A percentile compares a stretch with the other conserved stretches of the same genome.
Conservation (phyloP, 257 asterid species). For the Prunella vulgaris region DNA sequence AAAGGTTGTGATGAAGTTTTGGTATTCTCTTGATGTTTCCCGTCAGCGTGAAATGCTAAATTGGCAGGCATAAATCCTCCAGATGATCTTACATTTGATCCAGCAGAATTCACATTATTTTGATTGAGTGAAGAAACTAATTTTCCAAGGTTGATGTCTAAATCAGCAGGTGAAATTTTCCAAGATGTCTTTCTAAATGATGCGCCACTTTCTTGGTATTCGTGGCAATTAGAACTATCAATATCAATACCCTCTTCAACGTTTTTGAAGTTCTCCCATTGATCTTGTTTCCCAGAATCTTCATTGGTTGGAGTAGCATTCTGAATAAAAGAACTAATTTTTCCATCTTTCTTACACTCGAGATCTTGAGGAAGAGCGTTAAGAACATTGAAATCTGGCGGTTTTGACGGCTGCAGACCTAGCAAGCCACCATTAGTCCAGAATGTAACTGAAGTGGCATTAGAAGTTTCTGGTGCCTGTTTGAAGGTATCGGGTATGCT, state of each 20-base stretch:
- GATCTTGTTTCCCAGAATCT: slow-evolving; percentile 33
- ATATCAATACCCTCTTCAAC: slow-evolving; percentile 26
- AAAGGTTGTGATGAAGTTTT: slow-evolving; percentile 55
- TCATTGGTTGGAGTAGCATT: slow-evolving; percentile 12
- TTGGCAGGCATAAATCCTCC: slow-evolving; percentile 29
- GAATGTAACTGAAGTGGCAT: slow-evolving; percentile 45
- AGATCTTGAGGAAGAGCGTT: slow-evolving; percentile 36
- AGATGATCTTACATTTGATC: slow-evolving; percentile 31
- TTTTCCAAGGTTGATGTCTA: slow-evolving; percentile 54
- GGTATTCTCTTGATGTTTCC: slow-evolving; percentile 34
- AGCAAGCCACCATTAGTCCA: slow-evolving; percentile 99
- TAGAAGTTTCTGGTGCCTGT: slow-evolving; percentile 50
- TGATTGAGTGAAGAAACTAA: slow-evolving; percentile 33
- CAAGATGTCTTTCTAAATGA: slow-evolving; percentile 53
- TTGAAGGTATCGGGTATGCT: slow-evolving; percentile 37
- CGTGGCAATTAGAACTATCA: slow-evolving; percentile 35
- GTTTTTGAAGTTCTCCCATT: slow-evolving; percentile 27
- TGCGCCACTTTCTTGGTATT: slow-evolving; percentile 39
- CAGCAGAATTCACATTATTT: slow-evolving; percentile 26
- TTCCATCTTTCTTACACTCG: slow-evolving; percentile 27
- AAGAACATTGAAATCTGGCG: slow-evolving; percentile 58
- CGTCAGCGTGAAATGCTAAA: slow-evolving; percentile 24
- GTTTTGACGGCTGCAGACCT: slow-evolving; percentile 96
- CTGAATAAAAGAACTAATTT: slow-evolving; percentile 21
- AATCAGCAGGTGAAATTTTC: slow-evolving; percentile 70